Evolutionary conservation across 2,329 filamentous ascomycete genomes (phyloP), one percentile per base, ranked within the genome.

Genomic region (Myriosclerotinia curreyana): DNA sequence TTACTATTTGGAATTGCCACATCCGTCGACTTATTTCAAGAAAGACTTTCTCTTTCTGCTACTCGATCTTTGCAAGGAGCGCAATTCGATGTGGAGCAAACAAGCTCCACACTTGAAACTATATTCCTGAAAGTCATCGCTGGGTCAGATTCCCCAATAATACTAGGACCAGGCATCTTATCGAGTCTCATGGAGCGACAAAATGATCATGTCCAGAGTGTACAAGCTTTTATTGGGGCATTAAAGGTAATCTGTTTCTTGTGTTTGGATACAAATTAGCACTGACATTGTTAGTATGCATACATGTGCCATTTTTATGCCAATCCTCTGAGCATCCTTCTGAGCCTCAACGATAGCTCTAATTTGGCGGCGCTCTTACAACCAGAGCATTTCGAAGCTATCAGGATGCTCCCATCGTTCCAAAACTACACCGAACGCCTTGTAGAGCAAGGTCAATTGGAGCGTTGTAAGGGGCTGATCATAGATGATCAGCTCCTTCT

Each of bases 251-350:
- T 69, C 75, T 61, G 56, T 28, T 11, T 34, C 12, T 17, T 25
- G 1, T 8, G 11, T 54, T 54, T 44, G 11, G 38, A 22, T 5
- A 48, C 7, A 12, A 40, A 7, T 56, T 8, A 36, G 44, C 71
- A 48, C 73, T 70, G 5, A 67, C 46, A 49, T 5, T 40, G 14
- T 46, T 74, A 91, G 83, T 95, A 94, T 76, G 86, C 88, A 0
- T 92, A 92, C 73, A 93, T 96, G 90, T 91, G 88, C 64, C 89
- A 92, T 74, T 94, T 91, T 72, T 94, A 91, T 70, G 89, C 88
- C 48, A 94, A 92, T 69, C 85, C 88, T 0, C 78, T 92, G 4
- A 91, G 86, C 66, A 75, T 91, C 5, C 17, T 65, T 5, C 80
- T 94, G 42, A 75, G 86, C 28, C 71, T 73, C n/a, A 67, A 71